These are phyloP conservation scores for Euphorbia tirucalli DNA, from an alignment of 345 rosid genomes.

Conservation along the genomic window DNA sequence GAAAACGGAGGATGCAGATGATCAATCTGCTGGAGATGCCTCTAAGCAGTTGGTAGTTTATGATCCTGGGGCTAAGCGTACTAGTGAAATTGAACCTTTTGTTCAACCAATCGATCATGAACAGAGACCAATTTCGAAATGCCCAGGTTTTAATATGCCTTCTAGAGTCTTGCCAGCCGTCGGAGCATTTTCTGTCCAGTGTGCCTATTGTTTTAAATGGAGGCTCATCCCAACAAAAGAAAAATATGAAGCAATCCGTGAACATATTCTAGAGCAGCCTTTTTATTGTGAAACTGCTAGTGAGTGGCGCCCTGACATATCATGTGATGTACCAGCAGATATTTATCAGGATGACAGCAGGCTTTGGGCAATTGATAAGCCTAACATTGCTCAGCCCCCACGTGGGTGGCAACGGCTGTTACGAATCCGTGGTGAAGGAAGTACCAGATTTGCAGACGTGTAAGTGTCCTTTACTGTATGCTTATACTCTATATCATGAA, in stretches of 20 bases:
- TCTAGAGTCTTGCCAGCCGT: slow-evolving; percentile 58
- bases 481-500: not conserved
- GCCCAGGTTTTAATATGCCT: slow-evolving; percentile 23
- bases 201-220: slow-evolving; percentile 89
- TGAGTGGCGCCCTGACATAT: slow-evolving; percentile 73
- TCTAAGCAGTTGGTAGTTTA: slow-evolving; percentile 65
- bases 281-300: slow-evolving; percentile 64
- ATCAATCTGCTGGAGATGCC: slow-evolving; percentile 28
- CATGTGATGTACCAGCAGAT: slow-evolving; percentile 79
- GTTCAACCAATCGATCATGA: slow-evolving; percentile 29
- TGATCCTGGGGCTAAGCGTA: slow-evolving; percentile 43
- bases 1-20: slow-evolving; percentile 30
- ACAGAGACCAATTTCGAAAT: slow-evolving; percentile 23
- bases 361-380: slow-evolving; percentile 96
- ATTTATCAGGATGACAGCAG: slow-evolving; percentile 85
- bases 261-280: slow-evolving; percentile 65
- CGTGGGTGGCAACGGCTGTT: slow-evolving; percentile 82
- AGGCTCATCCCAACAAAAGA: slow-evolving; percentile 82
- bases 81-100: slow-evolving; percentile 29
- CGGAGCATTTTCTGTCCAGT: slow-evolving; percentile 89
- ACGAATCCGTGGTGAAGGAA: slow-evolving; percentile 77
- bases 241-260: slow-evolving; percentile 92
- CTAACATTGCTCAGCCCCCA: slow-evolving; percentile 87
- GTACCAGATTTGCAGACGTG: slow-evolving; percentile 92
- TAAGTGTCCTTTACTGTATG: slow-evolving; percentile 38